Base-by-base conservation (phyloP, 73 alveolate genomes). In the Loxodes magnus region DNA sequence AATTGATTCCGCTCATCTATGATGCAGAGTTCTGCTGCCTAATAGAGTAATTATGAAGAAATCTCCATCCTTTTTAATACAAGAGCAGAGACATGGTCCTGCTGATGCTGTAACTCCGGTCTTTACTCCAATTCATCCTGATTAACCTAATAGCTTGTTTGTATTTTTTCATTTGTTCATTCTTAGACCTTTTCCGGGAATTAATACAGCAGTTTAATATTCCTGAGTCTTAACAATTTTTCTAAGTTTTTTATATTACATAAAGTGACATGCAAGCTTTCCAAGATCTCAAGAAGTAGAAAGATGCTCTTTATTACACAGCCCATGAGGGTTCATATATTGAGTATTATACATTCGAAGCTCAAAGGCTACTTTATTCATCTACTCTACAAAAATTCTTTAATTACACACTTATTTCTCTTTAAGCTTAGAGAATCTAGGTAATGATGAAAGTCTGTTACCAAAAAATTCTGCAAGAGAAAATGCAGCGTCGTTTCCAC, bases 91-190 rank as follows among this genome's bases (percentile, higher is more conserved):
- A 36, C 96, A 85, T 4, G 91, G 91, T 2, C 96, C 96, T 7
- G 96, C 96, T 25, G 77, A 77, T 4, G 90, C 85, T 15, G 96
- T 85, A 5, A 79, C 81, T 5, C 96, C 96, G n/a, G 96, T 85
- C 61, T 85, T 85, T 14, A 85, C 44, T 4, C 96, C 96, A 59
- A 68, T 70, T 64, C 74, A 79, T 0, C 96, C 96, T 44, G 35
- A 36, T 41, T 85, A 80, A 16, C 85, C 83, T 4, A 85, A 63
- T 17, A 85, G 62, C 43, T 80, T 74, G 29, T 85, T 85, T 9
- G 93, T 85, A 58, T 77, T 85, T 21, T 71, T 76, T 91, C 96
- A 85, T 31, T 55, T 64, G 49, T 63, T 51, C n/a, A 42, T 46
- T 54, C 75, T 74, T 6, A 17, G 10, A 22, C 64, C 67, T 10